These are phyloP conservation scores for Paratrypanosoma confusum DNA, from an alignment of 208 protist genomes.

Conservation along the genomic window DNA sequence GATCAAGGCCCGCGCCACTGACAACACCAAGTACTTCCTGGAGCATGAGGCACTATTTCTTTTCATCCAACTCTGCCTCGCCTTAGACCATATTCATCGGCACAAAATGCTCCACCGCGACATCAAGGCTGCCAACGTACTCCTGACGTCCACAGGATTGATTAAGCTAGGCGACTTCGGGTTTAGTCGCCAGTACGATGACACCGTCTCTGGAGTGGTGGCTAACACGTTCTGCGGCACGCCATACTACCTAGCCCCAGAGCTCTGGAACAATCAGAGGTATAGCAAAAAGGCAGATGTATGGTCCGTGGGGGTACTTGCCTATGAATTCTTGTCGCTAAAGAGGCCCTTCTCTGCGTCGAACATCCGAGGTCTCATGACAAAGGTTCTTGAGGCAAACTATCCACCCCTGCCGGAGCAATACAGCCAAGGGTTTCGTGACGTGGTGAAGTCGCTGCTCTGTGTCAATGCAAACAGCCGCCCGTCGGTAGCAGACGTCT, in stretches of 20 bases:
- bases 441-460: slow-evolving; percentile 57
- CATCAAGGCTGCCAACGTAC: slow-evolving; percentile 83
- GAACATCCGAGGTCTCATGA: slow-evolving; percentile 77
- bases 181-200: slow-evolving; percentile 82
- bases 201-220: slow-evolving; percentile 79
- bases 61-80: slow-evolving; percentile 77
- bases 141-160: slow-evolving; percentile 76
- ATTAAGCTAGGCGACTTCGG: slow-evolving; percentile 90
- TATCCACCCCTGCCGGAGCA: slow-evolving; percentile 53
- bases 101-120: slow-evolving; percentile 88
- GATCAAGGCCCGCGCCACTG: slow-evolving; percentile 45
- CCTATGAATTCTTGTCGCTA: slow-evolving; percentile 75
- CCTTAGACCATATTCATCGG: slow-evolving; percentile 79
- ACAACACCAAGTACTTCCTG: slow-evolving; percentile 59
- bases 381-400: slow-evolving; percentile 52
- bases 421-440: slow-evolving; percentile 46
- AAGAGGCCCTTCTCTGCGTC: slow-evolving; percentile 69
- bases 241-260: slow-evolving; percentile 77
- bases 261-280: slow-evolving; percentile 82
- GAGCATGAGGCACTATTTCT: slow-evolving; percentile 80
- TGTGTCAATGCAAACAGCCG: slow-evolving; percentile 56
- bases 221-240: slow-evolving; percentile 72
- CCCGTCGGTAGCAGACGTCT: slow-evolving; percentile 56
- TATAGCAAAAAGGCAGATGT: slow-evolving; percentile 85
- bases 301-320: slow-evolving; percentile 61